These are phyloP conservation scores for Lactarius vividus DNA, from an alignment of 768 basidiomycete species.

Conservation along the genomic window DNA sequence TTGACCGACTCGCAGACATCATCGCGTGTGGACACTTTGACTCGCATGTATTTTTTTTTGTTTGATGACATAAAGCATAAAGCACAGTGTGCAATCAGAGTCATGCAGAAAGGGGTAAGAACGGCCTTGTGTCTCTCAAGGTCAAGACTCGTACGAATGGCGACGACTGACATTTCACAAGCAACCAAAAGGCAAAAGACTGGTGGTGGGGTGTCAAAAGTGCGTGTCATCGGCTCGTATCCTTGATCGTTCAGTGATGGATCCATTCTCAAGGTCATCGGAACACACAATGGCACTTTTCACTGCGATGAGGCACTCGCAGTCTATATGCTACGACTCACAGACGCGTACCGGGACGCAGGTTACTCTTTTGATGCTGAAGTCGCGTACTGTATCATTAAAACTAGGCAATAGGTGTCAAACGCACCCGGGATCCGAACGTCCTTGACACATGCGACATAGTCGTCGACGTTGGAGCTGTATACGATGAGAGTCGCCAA, in stretches of 20 bases:
- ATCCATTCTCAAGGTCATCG: constrained; percentile 58
- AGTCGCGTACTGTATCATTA: not conserved
- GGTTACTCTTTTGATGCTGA: constrained; percentile 42
- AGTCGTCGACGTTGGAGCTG: constrained; percentile 93
- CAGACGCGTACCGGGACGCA: constrained; percentile 69
- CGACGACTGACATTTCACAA: constrained; percentile 32
- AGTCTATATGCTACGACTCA: constrained; percentile 81
- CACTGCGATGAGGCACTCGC: constrained; percentile 98
- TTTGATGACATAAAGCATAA: not conserved
- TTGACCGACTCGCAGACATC: constrained; percentile 1
- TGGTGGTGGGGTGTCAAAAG: constrained; percentile 39
- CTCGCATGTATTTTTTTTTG: constrained; percentile 2
- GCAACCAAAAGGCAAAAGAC: constrained; percentile 45
- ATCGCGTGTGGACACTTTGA: not conserved
- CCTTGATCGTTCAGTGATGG: not conserved
- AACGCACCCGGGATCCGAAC: constrained; percentile 69
- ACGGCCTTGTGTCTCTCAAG: not conserved
- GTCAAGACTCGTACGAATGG: constrained; percentile 13
- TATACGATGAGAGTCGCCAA: constrained; percentile 75
- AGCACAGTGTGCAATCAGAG: not conserved
- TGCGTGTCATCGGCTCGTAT: constrained; percentile 11
- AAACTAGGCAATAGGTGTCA: constrained; percentile 41
- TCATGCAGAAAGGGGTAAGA: not conserved
- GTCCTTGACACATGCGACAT: constrained; percentile 81
- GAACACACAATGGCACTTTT: constrained; percentile 94